Evolutionary conservation across 2,329 filamentous ascomycete species (phyloP), one percentile per base, ranked within the genome.

Genomic region (Epichloe sp.): DNA sequence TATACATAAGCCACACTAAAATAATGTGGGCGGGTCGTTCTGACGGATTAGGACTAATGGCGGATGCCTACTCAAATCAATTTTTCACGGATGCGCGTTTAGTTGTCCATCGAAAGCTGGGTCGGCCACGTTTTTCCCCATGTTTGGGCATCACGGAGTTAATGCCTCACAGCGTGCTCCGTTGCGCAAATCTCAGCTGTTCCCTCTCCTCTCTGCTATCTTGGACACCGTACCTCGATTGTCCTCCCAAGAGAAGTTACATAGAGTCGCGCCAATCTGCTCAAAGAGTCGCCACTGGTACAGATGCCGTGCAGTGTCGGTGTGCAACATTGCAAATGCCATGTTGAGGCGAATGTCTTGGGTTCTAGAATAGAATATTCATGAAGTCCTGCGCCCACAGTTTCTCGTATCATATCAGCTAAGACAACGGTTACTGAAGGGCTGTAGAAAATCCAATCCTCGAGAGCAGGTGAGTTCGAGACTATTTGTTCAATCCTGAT

Each of bases 251-350:
- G 10, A 15, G 14, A 38, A 17, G 15, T 26, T 10, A 15, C 17
- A 19, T n/a, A 36, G 47, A 48, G 48, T 37, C 31, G 40, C 14
- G 35, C 45, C 21, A 11, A 47, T 47, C 45, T 43, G 7, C 38
- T 42, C 26, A 15, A n/a, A n/a, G 8, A 21, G 40, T 14, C 21
- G 15, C 14, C 23, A 42, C n/a, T 44, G 43, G 14, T n/a, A 35
- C 14, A 44, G 14, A 48, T 53, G 52, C 44, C 42, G 48, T 53
- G 52, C 52, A 26, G 44, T 44, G 40, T 47, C 51, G 51, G 51
- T 53, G 51, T 53, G 47, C 40, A 50, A 53, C 51, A 37, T 40
- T 48, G 26, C 34, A 14, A 11, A 5, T 10, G 45, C 5, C 7
- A 36, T 34, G 35, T 44, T 26, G 49, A 26, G 11, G 5, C 14